Conservation (phyloP, 345 rosid species). For the Salix caprea region DNA sequence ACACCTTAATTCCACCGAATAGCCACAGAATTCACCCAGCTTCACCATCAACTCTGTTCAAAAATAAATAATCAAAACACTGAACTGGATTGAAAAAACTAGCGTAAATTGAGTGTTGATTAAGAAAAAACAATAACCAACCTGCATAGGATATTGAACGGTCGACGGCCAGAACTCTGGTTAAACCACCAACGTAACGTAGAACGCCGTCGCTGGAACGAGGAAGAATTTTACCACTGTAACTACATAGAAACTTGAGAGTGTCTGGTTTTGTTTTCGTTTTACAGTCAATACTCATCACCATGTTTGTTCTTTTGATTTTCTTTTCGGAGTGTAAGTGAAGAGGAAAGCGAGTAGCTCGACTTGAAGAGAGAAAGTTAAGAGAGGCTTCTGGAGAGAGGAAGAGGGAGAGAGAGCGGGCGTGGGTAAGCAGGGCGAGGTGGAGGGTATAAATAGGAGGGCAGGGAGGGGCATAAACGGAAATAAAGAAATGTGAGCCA, state of each 20-base stretch:
- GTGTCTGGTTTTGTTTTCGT: not conserved
- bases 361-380: no score
- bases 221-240: slow-evolving; percentile 65
- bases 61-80: not conserved
- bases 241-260: slow-evolving; percentile 81
- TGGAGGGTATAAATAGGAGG: slow-evolving; percentile 10
- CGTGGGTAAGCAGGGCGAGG: rapidly evolving
- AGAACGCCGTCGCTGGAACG: slow-evolving; percentile 70
- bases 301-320: slow-evolving; percentile 14
- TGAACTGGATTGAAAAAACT: not conserved
- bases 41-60: slow-evolving; percentile 50
- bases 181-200: slow-evolving; percentile 80
- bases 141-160: slow-evolving; percentile 64
- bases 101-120: not conserved
- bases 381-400: not conserved
- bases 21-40: slow-evolving; percentile 54
- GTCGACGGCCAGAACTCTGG: slow-evolving; percentile 71
- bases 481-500: not conserved
- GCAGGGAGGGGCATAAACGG: slow-evolving; percentile 17
- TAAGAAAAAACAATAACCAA: slow-evolving; percentile 10
- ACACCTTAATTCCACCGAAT: slow-evolving; percentile 55
- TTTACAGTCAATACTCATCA: slow-evolving; percentile 8
- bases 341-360: not conserved
- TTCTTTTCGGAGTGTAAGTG: not conserved
- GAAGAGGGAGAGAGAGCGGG: not conserved